Base-by-base conservation (phyloP, 2,329 filamentous ascomycete species). In the Macroventuria anomochaeta region DNA sequence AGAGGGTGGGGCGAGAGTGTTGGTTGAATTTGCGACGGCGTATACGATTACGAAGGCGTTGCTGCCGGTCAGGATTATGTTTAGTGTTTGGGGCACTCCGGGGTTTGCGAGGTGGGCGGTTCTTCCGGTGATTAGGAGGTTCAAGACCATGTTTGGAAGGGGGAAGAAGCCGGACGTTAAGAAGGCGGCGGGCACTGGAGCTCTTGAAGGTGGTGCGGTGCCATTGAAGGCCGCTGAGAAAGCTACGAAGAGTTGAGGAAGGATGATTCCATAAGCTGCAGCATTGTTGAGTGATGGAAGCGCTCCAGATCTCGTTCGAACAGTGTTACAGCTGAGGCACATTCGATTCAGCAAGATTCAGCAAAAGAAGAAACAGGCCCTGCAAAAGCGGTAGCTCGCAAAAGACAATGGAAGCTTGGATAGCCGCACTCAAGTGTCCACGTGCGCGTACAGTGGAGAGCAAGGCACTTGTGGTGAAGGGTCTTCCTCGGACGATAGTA, bases 11-110 rank as follows among this genome's bases (percentile, higher is more conserved):
- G 79, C 82, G 29, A 80, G 81, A 55, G 57, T 86, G 54, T 76
- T 88, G 26, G 76, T 87, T 18, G 85, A 88, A 75, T 85, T 97
- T 59, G 95, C 91, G 20, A 88, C 95, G 17, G 93, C 95, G 5
- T 99, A 95, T 79, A 89, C 91, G 0, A 83, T 97, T 58, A 96
- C 91, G 1, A 99, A 99, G 77, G 86, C 86, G 13, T 70, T 97
- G 53, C 73, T 99, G 59, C 91, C 95, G 0, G 67, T 90, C 11
- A 83, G 95, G 62, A 84, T 99, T 57, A 78, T 88, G 21, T 75
- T 85, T 6, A 96, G 93, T 76, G 83, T 96, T 3, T 96, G 90
- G 91, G 88, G 84, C 12, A 96, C 95, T 39, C 95, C 95, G 3
- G 96, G 91, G 89, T 96, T 97, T 80, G 93, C 93, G 25, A 77